phyloP scores from a whole-genome alignment of 106 monocot species.

The Dendrobium nobile region DNA sequence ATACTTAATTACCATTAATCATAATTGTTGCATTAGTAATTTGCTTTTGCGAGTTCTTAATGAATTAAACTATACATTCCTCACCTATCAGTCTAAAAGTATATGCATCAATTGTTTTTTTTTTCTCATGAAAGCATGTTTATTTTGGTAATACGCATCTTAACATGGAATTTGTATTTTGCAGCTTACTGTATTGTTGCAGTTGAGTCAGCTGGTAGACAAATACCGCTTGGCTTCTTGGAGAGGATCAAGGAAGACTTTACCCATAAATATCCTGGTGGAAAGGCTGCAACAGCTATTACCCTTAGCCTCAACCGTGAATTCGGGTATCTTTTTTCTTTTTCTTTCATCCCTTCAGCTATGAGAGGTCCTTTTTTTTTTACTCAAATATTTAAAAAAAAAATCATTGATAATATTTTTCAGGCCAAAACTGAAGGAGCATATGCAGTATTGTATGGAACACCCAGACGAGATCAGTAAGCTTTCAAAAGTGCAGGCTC shows the following conservation, averaged over 20 bases:
- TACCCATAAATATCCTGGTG: constrained; percentile 61
- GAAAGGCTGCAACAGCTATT: constrained; percentile 61
- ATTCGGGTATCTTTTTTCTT: constrained; percentile 37
- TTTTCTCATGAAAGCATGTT: background rate
- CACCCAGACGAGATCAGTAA: constrained; percentile 84
- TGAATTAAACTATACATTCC: too few species aligned
- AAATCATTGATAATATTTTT: background rate
- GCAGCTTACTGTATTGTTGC: constrained; percentile 28
- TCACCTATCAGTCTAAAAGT: background rate
- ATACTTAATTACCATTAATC: too few species aligned
- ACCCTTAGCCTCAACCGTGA: constrained; percentile 64
- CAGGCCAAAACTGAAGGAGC: constrained; percentile 78
- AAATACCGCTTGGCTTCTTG: constrained; percentile 68
- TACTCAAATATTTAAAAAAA: background rate
- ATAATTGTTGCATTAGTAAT: too few species aligned
- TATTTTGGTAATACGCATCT: background rate
- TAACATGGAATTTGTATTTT: background rate
- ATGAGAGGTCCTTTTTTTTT: background rate
- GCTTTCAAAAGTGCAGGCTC: constrained; percentile 74
- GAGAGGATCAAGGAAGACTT: constrained; percentile 85
- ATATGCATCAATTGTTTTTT: background rate
- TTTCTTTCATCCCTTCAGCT: background rate
- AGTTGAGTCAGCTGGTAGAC: constrained; percentile 65
- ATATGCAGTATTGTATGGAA: constrained; percentile 81
- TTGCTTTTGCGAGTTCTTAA: too few species aligned